Evolutionary conservation across 768 basidiomycete genomes (phyloP).

Genomic region (Neoboletus subvelutipes): DNA sequence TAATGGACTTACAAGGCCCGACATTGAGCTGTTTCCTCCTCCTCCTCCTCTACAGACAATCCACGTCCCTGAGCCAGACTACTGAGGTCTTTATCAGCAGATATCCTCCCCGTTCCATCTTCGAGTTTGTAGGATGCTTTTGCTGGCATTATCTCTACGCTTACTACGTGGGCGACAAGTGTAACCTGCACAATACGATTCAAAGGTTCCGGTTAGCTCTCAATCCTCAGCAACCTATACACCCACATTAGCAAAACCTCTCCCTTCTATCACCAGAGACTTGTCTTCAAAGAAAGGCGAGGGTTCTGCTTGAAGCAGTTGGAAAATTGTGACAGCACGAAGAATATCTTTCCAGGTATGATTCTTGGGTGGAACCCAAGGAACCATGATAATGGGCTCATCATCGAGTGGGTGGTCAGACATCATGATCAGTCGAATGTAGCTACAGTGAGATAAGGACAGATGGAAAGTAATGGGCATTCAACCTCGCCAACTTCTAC

Average conservation of each 20-base stretch:
- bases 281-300: slow-evolving; percentile 37
- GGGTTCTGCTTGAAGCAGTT: slow-evolving; percentile 45
- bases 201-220: slow-evolving; percentile 29
- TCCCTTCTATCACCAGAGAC: slow-evolving; percentile 47
- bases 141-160: slow-evolving; percentile 14
- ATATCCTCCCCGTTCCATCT: slow-evolving; percentile 38
- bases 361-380: slow-evolving; percentile 1
- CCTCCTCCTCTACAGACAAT: slow-evolving; percentile 3
- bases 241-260: slow-evolving; percentile 29
- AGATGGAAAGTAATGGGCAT: not conserved
- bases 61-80: not conserved
- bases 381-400: slow-evolving; percentile 2
- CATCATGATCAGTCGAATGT: slow-evolving; percentile 5
- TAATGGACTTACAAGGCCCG: slow-evolving; percentile 15
- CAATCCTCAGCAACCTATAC: not conserved
- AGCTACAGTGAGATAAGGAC: not conserved
- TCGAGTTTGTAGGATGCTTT: slow-evolving; percentile 27
- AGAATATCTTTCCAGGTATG: slow-evolving; percentile 12
- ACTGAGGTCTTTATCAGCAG: slow-evolving; percentile 1
- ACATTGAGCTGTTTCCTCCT: slow-evolving; percentile 10
- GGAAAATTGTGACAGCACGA: slow-evolving; percentile 56
- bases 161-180: slow-evolving; percentile 47
- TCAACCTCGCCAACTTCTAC: not conserved
- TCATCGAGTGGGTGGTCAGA: slow-evolving; percentile 6
- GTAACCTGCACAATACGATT: slow-evolving; percentile 34